phyloP scores from a whole-genome alignment of 306 rosid species.

The Clitoria ternatea region DNA sequence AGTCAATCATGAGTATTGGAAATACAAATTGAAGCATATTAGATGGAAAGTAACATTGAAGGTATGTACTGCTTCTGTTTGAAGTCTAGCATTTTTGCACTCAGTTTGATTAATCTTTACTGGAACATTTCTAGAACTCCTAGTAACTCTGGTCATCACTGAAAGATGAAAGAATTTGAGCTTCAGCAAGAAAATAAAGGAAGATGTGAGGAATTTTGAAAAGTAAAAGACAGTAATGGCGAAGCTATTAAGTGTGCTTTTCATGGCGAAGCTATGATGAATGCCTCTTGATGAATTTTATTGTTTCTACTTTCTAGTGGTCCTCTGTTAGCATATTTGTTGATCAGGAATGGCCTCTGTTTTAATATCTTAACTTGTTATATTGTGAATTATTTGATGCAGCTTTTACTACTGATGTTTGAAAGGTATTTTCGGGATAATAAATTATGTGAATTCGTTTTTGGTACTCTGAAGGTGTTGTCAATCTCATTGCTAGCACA shows the following conservation, averaged over 20 bases:
- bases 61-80: conserved; percentile 45
- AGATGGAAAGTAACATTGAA: conserved; percentile 83
- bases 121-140: not conserved
- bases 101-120: conserved; percentile 4
- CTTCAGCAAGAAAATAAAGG: not conserved
- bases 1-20: conserved; percentile 86
- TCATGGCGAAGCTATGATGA: not conserved
- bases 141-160: not conserved
- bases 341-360: conserved; percentile 10
- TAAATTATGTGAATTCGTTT: not conserved
- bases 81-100: not conserved
- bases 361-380: conserved; percentile 3
- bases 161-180: not conserved
- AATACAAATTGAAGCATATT: conserved; percentile 69
- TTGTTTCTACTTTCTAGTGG: not conserved
- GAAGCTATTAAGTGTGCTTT: no score
- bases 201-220: no score
- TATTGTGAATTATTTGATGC: not conserved
- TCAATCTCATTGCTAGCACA: not conserved
- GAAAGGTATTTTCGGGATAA: not conserved
- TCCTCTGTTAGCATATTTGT: conserved; percentile 14
- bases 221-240: no score
- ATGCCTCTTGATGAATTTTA: conserved; percentile 3
- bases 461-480: conserved; percentile 5
- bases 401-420: not conserved